Evolutionary conservation across 2,329 filamentous ascomycete species (phyloP), one percentile per base, ranked within the genome.

Genomic region (Trichoderma aggressivum): DNA sequence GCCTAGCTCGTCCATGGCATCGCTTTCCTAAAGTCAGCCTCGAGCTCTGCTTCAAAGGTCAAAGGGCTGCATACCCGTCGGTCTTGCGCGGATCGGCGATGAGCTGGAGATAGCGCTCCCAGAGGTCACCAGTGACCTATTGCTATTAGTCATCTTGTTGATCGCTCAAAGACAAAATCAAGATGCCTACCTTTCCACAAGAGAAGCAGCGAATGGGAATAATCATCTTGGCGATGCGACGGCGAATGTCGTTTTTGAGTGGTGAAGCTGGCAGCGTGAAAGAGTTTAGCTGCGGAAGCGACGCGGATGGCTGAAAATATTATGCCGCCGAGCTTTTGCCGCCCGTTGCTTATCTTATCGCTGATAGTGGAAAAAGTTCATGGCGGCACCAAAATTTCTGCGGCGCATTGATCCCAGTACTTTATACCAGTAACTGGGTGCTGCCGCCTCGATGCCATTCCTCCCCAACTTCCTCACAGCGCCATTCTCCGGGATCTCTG

Each of bases 151-250:
- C 71, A 36, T 24, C 14, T 5, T 58, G 5, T 47, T 24, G 62
- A 2, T 2, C 2, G 7, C 14, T 43, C 11, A 7, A 18, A 2
- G 12, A 18, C 7, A 5, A 14, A 7, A 34, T 11, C 6, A 67
- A n/a, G 58, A 47, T 14, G 76, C 83, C 72, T 83, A 97, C 96
- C 93, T 99, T 99, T 82, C 96, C 96, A 83, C 96, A 99, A 71
- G 96, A 98, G 84, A 99, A 99, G 85, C 96, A 99, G 76, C 96
- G 94, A 75, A 99, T 93, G 3, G 96, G 96, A 76, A 99, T 98
- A 83, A 99, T 99, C 96, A 99, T 99, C 71, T 84, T 92, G 84
- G 75, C 73, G 62, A 43, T 61, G 73, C 18, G 58, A 69, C 59
- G 50, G 28, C 36, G 32, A 30, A 30, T 47, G 14, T 60, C 21